These are phyloP conservation scores for Pichia thaimueangensis DNA, from an alignment of 805 yeast genomes.

Conservation along the genomic window DNA sequence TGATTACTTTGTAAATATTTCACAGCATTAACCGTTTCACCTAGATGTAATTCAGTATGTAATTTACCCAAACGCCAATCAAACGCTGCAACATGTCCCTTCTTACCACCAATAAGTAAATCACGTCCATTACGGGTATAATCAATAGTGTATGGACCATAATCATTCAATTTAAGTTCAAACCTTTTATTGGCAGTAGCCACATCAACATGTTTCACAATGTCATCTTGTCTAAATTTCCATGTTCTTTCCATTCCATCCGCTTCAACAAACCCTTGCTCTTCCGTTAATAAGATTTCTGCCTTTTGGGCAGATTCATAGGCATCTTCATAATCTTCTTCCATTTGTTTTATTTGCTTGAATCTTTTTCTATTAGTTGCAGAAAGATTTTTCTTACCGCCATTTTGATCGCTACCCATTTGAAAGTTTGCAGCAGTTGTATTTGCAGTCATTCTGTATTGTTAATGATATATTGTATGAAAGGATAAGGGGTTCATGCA, in stretches of 20 bases:
- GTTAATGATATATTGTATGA: too few species aligned
- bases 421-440: too few species aligned
- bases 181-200: constrained; percentile 70
- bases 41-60: constrained; percentile 74
- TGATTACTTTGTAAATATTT: constrained; percentile 89
- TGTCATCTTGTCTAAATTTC: constrained; percentile 77
- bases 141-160: constrained; percentile 82
- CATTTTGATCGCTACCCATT: too few species aligned
- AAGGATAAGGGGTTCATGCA: too few species aligned
- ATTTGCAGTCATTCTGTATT: too few species aligned
- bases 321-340: constrained; percentile 69
- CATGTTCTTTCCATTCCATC: constrained; percentile 94
- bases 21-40: constrained; percentile 87
- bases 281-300: constrained; percentile 78
- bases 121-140: constrained; percentile 86
- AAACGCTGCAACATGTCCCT: constrained; percentile 93
- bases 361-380: constrained; percentile 5
- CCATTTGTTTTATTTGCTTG: constrained; percentile 50
- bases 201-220: constrained; percentile 67
- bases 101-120: constrained; percentile 75
- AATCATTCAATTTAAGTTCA: constrained; percentile 63
- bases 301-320: constrained; percentile 80
- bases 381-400: neutral
- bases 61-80: constrained; percentile 89
- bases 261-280: constrained; percentile 81